phyloP scores from a whole-genome alignment of 352 stramenopile genomes.

The Phytophthora capsici region DNA sequence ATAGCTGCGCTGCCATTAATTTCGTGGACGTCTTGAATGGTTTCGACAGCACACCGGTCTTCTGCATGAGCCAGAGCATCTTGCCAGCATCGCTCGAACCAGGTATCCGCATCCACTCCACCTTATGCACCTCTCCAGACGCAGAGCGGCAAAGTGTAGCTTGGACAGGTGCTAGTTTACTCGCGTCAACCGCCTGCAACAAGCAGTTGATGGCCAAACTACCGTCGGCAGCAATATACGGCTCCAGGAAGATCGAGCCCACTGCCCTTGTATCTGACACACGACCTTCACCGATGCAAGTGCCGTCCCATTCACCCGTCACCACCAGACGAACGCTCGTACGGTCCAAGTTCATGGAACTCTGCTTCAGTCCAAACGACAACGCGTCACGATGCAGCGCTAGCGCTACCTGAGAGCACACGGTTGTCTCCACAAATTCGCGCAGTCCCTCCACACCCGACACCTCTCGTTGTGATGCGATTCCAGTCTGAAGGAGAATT shows the following conservation, averaged over 20 bases:
- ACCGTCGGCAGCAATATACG: conserved; percentile 60
- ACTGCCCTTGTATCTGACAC: conserved; percentile 76
- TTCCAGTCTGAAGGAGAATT: conserved; percentile 74
- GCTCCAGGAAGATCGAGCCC: conserved; percentile 79
- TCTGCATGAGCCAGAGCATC: conserved; percentile 78
- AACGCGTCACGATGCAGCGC: conserved; percentile 72
- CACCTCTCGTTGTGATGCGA: conserved; percentile 63
- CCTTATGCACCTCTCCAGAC: conserved; percentile 56
- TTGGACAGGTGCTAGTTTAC: conserved; percentile 42
- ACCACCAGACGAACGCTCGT: conserved; percentile 78
- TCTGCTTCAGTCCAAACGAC: conserved; percentile 83
- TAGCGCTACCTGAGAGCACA: conserved; percentile 78
- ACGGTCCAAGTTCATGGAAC: conserved; percentile 76
- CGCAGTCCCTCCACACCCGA: conserved; percentile 64
- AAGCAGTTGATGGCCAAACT: conserved; percentile 76
- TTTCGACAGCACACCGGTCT: conserved; percentile 53
- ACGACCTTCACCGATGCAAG: conserved; percentile 84
- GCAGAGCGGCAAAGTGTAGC: conserved; percentile 44
- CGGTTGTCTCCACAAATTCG: conserved; percentile 74
- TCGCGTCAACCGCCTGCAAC: conserved; percentile 67
- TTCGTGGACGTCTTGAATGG: conserved; percentile 25
- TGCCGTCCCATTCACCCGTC: conserved; percentile 83
- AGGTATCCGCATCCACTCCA: conserved; percentile 87
- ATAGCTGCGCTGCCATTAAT: conserved; percentile 22
- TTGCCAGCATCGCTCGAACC: conserved; percentile 73